phyloP scores from a whole-genome alignment of 1,284 basidiomycete species.

The Apiotrichum akiyoshidainum region DNA sequence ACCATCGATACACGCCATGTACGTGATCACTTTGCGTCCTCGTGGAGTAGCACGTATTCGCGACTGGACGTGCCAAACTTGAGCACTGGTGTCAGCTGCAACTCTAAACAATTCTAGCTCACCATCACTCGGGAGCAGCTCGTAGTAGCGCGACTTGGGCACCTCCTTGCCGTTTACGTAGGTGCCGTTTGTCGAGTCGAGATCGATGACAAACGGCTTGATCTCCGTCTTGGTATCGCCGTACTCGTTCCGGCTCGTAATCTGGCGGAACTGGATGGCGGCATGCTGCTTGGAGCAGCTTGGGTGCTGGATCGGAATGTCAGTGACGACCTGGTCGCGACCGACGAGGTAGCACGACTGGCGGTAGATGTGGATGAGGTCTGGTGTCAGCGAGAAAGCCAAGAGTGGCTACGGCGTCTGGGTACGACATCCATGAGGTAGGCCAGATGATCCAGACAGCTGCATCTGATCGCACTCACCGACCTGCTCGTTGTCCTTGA shows the following conservation, averaged over 20 bases:
- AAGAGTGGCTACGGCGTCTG: background rate
- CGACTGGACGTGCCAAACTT: slow-evolving; percentile 83
- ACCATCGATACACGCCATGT: background rate
- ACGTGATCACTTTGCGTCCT: slow-evolving; percentile 54
- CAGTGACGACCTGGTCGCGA: slow-evolving; percentile 76
- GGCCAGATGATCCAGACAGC: no score
- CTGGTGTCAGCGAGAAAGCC: slow-evolving; percentile 51
- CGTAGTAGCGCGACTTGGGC: slow-evolving; percentile 84
- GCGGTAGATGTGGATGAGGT: slow-evolving; percentile 80
- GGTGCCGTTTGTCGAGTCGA: slow-evolving; percentile 95
- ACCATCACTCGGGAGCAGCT: slow-evolving; percentile 84
- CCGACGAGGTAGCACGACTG: slow-evolving; percentile 95
- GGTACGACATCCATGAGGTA: no score
- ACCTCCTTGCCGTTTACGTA: slow-evolving; percentile 82
- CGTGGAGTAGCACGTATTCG: slow-evolving; percentile 85
- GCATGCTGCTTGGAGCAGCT: slow-evolving; percentile 99
- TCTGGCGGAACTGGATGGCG: slow-evolving; percentile 86
- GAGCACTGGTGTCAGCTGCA: slow-evolving; percentile 62
- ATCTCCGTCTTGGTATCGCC: slow-evolving; percentile 70
- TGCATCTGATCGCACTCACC: slow-evolving; percentile 58
- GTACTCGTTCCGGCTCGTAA: slow-evolving; percentile 82
- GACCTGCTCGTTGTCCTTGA: slow-evolving; percentile 87
- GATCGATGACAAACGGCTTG: slow-evolving; percentile 95
- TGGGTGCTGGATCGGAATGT: slow-evolving; percentile 89
- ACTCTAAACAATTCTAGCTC: slow-evolving; percentile 43